Conservation (phyloP, 2,329 filamentous ascomycete genomes). For the Hymenotorrendiella dingleyae region DNA sequence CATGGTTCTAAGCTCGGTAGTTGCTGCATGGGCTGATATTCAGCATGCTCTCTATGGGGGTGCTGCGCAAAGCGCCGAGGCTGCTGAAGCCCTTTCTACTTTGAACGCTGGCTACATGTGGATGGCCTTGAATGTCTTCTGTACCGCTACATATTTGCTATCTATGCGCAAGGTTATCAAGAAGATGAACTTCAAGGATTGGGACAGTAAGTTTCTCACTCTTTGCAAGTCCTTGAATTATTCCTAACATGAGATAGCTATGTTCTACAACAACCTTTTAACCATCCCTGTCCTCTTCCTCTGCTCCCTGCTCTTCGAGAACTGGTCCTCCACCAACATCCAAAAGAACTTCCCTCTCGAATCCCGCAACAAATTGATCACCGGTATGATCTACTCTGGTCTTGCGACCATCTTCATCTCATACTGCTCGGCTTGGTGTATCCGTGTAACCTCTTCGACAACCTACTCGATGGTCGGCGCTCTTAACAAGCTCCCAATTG, state of each 20-base stretch:
- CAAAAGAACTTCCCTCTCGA: slow-evolving; percentile 81
- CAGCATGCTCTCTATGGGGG: slow-evolving; percentile 64
- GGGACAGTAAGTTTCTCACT: slow-evolving; percentile 72
- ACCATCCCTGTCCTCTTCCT: slow-evolving; percentile 87
- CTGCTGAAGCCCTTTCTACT: slow-evolving; percentile 74
- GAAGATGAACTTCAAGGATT: slow-evolving; percentile 99
- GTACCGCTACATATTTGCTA: slow-evolving; percentile 82
- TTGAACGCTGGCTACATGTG: slow-evolving; percentile 93
- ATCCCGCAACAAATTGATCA: slow-evolving; percentile 69
- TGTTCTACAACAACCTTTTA: slow-evolving; percentile 99
- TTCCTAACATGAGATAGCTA: slow-evolving; percentile 55
- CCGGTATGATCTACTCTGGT: slow-evolving; percentile 91
- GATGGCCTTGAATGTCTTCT: slow-evolving; percentile 97
- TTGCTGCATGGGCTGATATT: slow-evolving; percentile 97
- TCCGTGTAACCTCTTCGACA: slow-evolving; percentile 92
- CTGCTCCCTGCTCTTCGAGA: slow-evolving; percentile 76
- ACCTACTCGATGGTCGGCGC: slow-evolving; percentile 99
- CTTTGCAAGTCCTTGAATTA: not conserved
- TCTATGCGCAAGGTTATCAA: slow-evolving; percentile 98
- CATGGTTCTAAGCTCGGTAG: slow-evolving; percentile 91
- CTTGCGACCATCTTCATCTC: slow-evolving; percentile 95
- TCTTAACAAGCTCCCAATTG: slow-evolving; percentile 95
- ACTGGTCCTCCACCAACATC: slow-evolving; percentile 87
- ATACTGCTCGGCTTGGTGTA: slow-evolving; percentile 99
- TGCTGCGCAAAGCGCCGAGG: slow-evolving; percentile 39